phyloP scores from a whole-genome alignment of 2,329 filamentous ascomycete species.

The Aspergillus hiratsukae region DNA sequence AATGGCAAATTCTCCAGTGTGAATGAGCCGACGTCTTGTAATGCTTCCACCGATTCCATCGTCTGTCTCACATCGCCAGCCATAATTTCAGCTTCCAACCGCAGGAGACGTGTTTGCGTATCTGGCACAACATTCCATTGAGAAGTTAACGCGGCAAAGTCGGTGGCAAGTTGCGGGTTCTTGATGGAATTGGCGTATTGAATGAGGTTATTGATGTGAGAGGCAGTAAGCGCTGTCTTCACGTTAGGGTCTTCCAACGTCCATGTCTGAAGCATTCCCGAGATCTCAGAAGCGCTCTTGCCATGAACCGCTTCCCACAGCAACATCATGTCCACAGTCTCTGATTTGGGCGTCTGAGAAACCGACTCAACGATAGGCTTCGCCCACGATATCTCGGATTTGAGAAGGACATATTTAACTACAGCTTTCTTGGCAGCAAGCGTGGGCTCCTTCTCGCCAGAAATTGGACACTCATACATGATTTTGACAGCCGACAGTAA shows the following conservation, averaged over 20 bases:
- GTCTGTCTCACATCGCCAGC: constrained; percentile 65
- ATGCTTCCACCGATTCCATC: constrained; percentile 51
- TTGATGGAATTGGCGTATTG: constrained; percentile 65
- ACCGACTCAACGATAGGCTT: constrained; percentile 53
- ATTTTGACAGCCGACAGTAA: constrained; percentile 58
- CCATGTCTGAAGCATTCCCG: constrained; percentile 68
- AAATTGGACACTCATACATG: constrained; percentile 61
- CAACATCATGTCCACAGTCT: constrained; percentile 67
- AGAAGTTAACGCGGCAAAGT: constrained; percentile 64
- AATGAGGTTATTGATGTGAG: constrained; percentile 73
- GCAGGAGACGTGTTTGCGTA: constrained; percentile 65
- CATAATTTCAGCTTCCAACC: constrained; percentile 71
- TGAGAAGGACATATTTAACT: constrained; percentile 59
- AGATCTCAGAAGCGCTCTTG: constrained; percentile 66
- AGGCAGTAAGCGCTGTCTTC: constrained; percentile 56
- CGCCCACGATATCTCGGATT: constrained; percentile 59
- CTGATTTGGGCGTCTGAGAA: constrained; percentile 45
- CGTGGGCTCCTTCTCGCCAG: constrained; percentile 38
- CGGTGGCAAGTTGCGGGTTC: constrained; percentile 67
- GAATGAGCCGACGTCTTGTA: constrained; percentile 49
- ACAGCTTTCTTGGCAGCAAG: constrained; percentile 50
- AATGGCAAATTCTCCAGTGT: constrained; percentile 57
- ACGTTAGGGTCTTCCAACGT: constrained; percentile 42
- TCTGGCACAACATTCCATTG: constrained; percentile 64
- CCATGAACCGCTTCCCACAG: constrained; percentile 71